Evolutionary conservation across 1,284 basidiomycete genomes (phyloP), one percentile per base, ranked within the genome.

Genomic region (Ganoderma lucidum): DNA sequence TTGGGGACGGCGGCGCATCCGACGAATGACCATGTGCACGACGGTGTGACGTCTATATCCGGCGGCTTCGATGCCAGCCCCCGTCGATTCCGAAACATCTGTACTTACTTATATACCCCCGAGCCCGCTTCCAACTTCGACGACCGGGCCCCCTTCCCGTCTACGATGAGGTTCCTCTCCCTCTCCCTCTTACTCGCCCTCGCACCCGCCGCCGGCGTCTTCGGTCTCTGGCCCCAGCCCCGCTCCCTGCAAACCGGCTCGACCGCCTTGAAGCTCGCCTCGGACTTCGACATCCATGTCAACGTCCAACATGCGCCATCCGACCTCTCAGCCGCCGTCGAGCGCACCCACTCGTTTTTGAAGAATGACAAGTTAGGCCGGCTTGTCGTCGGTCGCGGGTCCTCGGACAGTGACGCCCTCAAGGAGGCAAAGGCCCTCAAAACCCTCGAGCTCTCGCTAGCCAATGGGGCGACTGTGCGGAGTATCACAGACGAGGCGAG

Each of bases 211-310:
- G 42, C 64, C 35, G 51, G 64, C 14, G 69, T 72, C 6, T 60
- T 73, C 59, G 81, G 80, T 6, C 78, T 89, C 23, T 93, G 92
- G 91, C 91, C 92, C 14, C 83, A 87, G 28, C 93, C 93, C 0
- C 78, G 83, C 12, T 76, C 79, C 0, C 78, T 91, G 53, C 68
- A 81, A 23, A 84, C 85, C 0, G 92, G 91, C 30, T 77, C 80
- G 0, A 81, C 83, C 0, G 72, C 86, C 0, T 79, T 94, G 63
- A 83, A 82, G 14, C 83, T 94, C 45, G 78, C 85, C 0, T 67
- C 81, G 1, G 69, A 70, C 37, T 92, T 90, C 71, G 65, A 74
- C 65, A 84, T 89, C 74, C 71, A 76, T 6, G 63, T 84, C 53
- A 71, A 75, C n/a, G 42, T 75, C 19, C 66, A 60, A 14, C 71